Conservation (phyloP, 192 early-diverging fungal species). For the Podila verticillata region DNA sequence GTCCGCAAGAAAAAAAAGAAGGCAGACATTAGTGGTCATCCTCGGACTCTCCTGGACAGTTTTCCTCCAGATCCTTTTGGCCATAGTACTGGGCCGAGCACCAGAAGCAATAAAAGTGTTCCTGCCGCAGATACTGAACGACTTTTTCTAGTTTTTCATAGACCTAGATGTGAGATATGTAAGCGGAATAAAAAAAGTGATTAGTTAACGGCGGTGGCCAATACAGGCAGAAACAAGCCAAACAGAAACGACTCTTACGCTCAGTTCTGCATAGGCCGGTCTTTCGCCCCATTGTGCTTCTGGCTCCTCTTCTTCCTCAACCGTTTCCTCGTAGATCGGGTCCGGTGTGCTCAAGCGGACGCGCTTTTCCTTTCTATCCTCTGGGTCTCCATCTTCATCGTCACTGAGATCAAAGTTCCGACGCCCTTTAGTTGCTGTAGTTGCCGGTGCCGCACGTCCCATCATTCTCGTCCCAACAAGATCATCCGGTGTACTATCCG, state of each 20-base stretch:
- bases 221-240: neutral
- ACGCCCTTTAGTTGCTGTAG: neutral
- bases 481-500: slow-evolving; percentile 29
- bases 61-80: slow-evolving; percentile 58
- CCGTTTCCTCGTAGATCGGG: neutral
- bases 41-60: slow-evolving; percentile 69
- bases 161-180: slow-evolving; percentile 25
- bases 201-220: too few relatives aligned
- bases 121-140: slow-evolving; percentile 58
- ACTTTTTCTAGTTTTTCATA: slow-evolving; percentile 60
- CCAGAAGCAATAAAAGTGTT: slow-evolving; percentile 76
- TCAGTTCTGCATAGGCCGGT: slow-evolving; percentile 15
- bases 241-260: slow-evolving; percentile 5
- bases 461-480: slow-evolving; percentile 31
- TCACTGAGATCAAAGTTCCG: slow-evolving; percentile 20
- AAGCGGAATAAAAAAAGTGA: too few relatives aligned
- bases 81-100: slow-evolving; percentile 65
- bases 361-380: slow-evolving; percentile 36
- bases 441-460: slow-evolving; percentile 19
- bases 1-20: too few relatives aligned
- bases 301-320: slow-evolving; percentile 31
- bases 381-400: slow-evolving; percentile 18
- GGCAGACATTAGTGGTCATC: slow-evolving; percentile 63
- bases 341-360: slow-evolving; percentile 17
- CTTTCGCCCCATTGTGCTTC: slow-evolving; percentile 48